Evolutionary conservation across 495 filamentous ascomycete species (phyloP), one percentile per base, ranked within the genome.

Genomic region (Tuber aestivum): DNA sequence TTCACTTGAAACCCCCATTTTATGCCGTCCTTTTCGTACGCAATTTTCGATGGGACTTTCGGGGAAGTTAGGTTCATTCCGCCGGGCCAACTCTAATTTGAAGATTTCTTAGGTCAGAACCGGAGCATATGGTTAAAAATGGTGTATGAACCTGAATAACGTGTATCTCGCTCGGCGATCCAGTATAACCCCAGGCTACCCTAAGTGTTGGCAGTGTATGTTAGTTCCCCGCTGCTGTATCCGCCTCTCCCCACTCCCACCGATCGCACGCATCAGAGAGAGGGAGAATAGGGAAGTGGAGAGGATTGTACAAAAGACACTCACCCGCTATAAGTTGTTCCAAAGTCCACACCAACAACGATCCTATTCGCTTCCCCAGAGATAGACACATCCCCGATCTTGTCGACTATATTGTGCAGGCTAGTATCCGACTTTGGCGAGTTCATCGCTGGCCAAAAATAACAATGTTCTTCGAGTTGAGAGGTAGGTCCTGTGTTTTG

Each of bases 1-100:
- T 89, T 88, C 85, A 93, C 92, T 80, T 92, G 91, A 83, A 93
- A 93, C 0, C 91, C 91, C 91, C 91, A 93, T 89, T 89, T 91
- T 71, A 91, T 89, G 42, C 80, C 84, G 45, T 77, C 77, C 0
- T 80, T 80, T 61, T 81, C 79, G 40, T 81, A 81, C 41, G 79
- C 75, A 48, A 81, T 81, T 42, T 81, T 81, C 37, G 79, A 81
- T 70, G 79, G 79, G 23, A 81, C 79, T 45, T 81, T 81, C 37
- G 79, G 79, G 9, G 79, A 81, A 56, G 79, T 81, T 35, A 82
- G 35, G 37, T 81, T 81, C 41, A 77, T 79, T n/a, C 79, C 79
- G 38, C 79, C 79, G 20, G 79, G 79, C 79, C 79, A 81, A 44
- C 79, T 81, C 79, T 81, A 44, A 48, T 73, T 42, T 38, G 35